A percentile compares a stretch with the other conserved stretches of the same genome.
Evolutionary conservation across 2,329 filamentous ascomycete species (phyloP).

Genomic region (Chaetomium sp.): DNA sequence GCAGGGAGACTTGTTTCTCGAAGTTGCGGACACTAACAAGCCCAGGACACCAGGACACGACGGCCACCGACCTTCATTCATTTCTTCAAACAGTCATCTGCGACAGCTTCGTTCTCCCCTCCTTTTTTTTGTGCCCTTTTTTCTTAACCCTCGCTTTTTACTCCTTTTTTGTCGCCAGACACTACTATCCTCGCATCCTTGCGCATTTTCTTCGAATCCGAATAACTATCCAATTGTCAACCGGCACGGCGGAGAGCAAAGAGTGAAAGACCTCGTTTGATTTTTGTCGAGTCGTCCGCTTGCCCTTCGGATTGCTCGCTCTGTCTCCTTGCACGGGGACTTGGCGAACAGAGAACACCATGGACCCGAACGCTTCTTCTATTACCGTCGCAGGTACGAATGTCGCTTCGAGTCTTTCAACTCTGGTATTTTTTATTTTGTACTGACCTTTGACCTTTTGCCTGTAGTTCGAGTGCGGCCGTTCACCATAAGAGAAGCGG

Average conservation of each 20-base stretch:
- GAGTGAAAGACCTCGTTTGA: too few relatives aligned
- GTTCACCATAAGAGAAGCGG: constrained; percentile 85
- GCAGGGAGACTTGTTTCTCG: constrained; percentile 1
- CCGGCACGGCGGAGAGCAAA: constrained; percentile 11
- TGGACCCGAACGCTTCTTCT: constrained; percentile 47
- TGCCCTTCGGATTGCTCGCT: not conserved
- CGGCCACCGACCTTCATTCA: not conserved
- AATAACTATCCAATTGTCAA: constrained; percentile 13
- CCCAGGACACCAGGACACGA: too few relatives aligned
- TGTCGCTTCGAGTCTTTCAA: constrained; percentile 1
- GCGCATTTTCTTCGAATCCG: not conserved
- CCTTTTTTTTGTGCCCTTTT: too few relatives aligned
- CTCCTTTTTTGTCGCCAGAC: not conserved
- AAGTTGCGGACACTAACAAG: not conserved
- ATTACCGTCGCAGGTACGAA: constrained; percentile 56
- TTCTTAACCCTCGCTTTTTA: too few relatives aligned
- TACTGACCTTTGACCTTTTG: not conserved
- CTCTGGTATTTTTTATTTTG: constrained; percentile 12
- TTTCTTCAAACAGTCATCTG: constrained; percentile 4
- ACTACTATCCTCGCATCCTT: not conserved
- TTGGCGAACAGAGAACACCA: constrained; percentile 12
- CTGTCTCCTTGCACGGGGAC: constrained; percentile 4
- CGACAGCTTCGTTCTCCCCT: too few relatives aligned
- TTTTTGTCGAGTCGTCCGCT: constrained; percentile 7
- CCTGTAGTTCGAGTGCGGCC: constrained; percentile 59